Evolutionary conservation across 805 yeast genomes (phyloP), one percentile per base, ranked within the genome.

Genomic region (Starmerella bombi): DNA sequence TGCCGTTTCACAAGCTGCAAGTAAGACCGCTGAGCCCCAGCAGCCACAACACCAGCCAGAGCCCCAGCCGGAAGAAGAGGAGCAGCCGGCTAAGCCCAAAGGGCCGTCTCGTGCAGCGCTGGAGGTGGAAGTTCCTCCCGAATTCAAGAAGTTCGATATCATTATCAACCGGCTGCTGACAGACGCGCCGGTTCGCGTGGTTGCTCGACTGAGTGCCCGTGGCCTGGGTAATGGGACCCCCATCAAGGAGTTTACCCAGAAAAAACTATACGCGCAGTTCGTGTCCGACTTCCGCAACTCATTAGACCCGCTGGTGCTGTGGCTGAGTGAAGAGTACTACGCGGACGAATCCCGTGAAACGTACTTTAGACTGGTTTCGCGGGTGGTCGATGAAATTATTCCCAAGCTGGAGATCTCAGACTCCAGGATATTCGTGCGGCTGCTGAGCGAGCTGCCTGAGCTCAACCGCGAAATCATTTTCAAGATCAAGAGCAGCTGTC

Each of bases 281-380:
- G 65, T 82, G 52, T 76, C 70, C 9, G 82, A 80, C 54, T 75
- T 86, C 51, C 79, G 79, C 41, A 66, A 65, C 8, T 65, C 88
- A 27, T 68, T 86, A 10, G 93, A 82, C 43, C 61, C 78, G 27
- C 75, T 84, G 16, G 75, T 88, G 29, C 85, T 80, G 47, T 91
- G 99, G 99, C 63, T 91, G 41, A 86, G 80, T 53, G 98, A 91
- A 60, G 98, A 91, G 59, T 91, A 95, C 93, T 77, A 74, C 61
- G 65, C 73, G 36, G 81, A 77, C 53, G 62, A 84, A 41, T 81
- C 79, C 51, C 94, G 84, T 59, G 95, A 86, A 58, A 83, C 93
- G 85, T 91, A 91, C 58, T 59, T 70, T 42, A 65, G 67, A 42
- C 84, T 93, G 80, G 72, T 88, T 0, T 67, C 70, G 4, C 74